phyloP scores from a whole-genome alignment of 768 basidiomycete species.

The Collybiopsis luxurians region DNA sequence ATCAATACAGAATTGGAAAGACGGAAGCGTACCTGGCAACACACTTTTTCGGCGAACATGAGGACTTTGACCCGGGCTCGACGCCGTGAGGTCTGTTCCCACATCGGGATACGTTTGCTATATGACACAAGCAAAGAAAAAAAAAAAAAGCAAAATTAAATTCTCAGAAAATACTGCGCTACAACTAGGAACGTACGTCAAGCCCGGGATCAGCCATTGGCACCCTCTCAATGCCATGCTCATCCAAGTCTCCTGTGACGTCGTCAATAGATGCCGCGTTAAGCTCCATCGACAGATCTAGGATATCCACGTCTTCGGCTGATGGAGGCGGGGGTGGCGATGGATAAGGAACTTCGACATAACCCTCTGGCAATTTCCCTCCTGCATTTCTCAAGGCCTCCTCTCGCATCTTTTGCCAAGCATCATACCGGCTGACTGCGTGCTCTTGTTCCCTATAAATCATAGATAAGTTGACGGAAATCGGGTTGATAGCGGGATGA shows the following conservation, averaged over 20 bases:
- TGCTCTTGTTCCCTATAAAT: conserved; percentile 78
- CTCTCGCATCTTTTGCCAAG: conserved; percentile 86
- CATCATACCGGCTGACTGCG: conserved; percentile 79
- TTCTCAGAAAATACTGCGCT: conserved; percentile 4
- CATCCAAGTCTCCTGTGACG: conserved; percentile 67
- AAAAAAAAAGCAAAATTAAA: conserved; percentile 11
- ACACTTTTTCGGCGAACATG: conserved; percentile 96
- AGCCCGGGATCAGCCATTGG: conserved; percentile 91
- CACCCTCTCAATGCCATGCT: conserved; percentile 81
- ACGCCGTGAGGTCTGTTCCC: conserved; percentile 56
- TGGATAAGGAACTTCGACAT: conserved; percentile 62
- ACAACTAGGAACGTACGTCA: conserved; percentile 53
- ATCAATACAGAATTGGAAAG: conserved; percentile 14
- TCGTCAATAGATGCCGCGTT: conserved; percentile 81
- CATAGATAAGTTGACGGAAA: neutral
- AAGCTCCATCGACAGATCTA: conserved; percentile 88
- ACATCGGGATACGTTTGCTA: conserved; percentile 70
- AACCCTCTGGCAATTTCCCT: conserved; percentile 69
- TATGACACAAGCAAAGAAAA: conserved; percentile 14
- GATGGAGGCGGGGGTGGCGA: conserved; percentile 77
- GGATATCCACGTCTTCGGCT: conserved; percentile 81
- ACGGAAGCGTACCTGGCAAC: conserved; percentile 71
- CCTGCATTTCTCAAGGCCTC: conserved; percentile 69
- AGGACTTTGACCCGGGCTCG: conserved; percentile 49
- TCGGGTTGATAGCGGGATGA: neutral